Evolutionary conservation across 495 filamentous ascomycete genomes (phyloP).

Genomic region (Rostrohypoxylon terebratum): DNA sequence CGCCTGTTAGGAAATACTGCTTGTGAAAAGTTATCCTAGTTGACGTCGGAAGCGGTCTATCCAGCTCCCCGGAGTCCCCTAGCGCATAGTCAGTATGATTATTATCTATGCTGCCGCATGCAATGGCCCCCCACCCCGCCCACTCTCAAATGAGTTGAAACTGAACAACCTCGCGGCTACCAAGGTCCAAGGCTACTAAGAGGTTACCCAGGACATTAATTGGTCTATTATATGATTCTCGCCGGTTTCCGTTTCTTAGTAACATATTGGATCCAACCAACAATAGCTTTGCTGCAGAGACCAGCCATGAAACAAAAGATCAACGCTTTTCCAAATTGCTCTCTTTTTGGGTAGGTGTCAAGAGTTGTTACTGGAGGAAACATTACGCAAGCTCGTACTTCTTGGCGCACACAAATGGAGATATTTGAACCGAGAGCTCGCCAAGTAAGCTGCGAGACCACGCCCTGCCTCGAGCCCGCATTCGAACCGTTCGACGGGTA

Average conservation of each 20-base stretch:
- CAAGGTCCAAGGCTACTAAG: conserved; percentile 12
- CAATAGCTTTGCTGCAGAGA: conserved; percentile 7
- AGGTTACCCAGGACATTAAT: conserved; percentile 26
- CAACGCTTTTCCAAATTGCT: conserved; percentile 7
- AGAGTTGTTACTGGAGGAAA: conserved; percentile 21
- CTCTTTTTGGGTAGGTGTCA: not conserved
- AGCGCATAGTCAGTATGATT: conserved; percentile 40
- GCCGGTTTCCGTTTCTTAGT: not conserved
- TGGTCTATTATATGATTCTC: conserved; percentile 26
- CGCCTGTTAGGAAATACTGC: conserved; percentile 21
- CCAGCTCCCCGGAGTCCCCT: conserved; percentile 41
- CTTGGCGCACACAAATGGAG: conserved; percentile 13
- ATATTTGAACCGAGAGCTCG: conserved; percentile 18
- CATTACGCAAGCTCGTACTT: conserved; percentile 23
- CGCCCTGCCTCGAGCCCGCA: conserved; percentile 21
- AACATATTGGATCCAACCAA: conserved; percentile 16
- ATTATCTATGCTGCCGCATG: conserved; percentile 22
- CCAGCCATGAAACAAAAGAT: not conserved
- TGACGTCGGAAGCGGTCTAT: conserved; percentile 37
- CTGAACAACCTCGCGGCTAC: conserved; percentile 24
- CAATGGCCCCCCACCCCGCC: conserved; percentile 34
- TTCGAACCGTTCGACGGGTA: conserved; percentile 32
- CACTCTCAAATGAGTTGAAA: conserved; percentile 24
- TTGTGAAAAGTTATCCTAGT: conserved; percentile 29
- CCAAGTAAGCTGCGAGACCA: conserved; percentile 4